These are phyloP conservation scores for Blepharisma undulans DNA, from an alignment of 169 alveolate genomes.

Conservation along the genomic window DNA sequence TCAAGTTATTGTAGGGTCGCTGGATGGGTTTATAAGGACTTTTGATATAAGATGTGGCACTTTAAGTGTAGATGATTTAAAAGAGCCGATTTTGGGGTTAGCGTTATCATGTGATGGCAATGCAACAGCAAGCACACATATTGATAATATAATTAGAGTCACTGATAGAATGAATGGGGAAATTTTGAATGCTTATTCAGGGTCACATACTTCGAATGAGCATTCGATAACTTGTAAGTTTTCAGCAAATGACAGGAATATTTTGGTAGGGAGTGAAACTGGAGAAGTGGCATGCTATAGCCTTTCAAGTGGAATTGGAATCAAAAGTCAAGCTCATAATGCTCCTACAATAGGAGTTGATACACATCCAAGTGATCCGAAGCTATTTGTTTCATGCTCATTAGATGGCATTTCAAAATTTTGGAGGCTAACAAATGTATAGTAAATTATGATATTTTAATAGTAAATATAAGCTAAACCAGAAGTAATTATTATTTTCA, in stretches of 20 bases:
- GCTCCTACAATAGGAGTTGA: not conserved
- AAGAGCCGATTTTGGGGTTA: not conserved
- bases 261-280: not conserved
- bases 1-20: slow-evolving; percentile 57
- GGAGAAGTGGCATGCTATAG: not conserved
- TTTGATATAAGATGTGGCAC: slow-evolving; percentile 76
- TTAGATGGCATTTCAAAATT: not conserved
- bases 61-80: slow-evolving; percentile 59
- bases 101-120: not conserved
- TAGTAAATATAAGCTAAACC: not conserved
- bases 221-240: not conserved
- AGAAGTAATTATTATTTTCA: too few species aligned
- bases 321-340: not conserved
- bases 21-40: slow-evolving; percentile 73
- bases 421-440: not conserved
- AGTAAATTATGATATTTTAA: not conserved
- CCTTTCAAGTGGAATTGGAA: not conserved
- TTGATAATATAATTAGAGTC: not conserved
- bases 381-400: not conserved
- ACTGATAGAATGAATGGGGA: not conserved
- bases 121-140: not conserved
- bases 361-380: not conserved
- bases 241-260: not conserved
- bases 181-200: not conserved
- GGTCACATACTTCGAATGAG: not conserved